These are phyloP conservation scores for Schizothecium vesticola DNA, from an alignment of 495 filamentous ascomycete species.

Conservation along the genomic window DNA sequence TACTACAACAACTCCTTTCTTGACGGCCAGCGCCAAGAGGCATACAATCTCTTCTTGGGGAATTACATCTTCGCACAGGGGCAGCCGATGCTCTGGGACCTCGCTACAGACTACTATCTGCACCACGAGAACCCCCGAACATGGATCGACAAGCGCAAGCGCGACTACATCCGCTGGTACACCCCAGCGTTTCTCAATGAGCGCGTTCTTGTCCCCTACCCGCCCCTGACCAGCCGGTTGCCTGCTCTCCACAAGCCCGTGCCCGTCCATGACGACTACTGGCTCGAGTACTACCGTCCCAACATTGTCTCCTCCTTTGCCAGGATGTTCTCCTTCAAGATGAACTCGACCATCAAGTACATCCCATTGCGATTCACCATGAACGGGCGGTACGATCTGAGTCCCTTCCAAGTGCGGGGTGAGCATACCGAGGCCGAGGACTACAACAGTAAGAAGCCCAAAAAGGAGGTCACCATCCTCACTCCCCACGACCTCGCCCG, in stretches of 20 bases:
- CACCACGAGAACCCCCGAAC: conserved; percentile 79
- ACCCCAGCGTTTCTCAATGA: conserved; percentile 68
- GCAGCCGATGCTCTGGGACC: conserved; percentile 95
- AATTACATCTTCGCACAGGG: conserved; percentile 91
- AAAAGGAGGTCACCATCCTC: conserved; percentile 58
- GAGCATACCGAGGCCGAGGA: conserved; percentile 31
- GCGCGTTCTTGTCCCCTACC: conserved; percentile 47
- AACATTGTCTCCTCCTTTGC: conserved; percentile 74
- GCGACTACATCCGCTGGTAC: conserved; percentile 78
- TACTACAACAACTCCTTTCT: conserved; percentile 99
- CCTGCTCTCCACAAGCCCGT: conserved; percentile 49
- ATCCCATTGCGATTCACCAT: conserved; percentile 67
- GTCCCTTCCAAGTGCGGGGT: conserved; percentile 73
- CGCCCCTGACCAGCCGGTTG: conserved; percentile 31
- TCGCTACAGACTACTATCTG: conserved; percentile 92
- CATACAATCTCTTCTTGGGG: conserved; percentile 95
- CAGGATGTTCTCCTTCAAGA: conserved; percentile 84
- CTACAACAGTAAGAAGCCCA: conserved; percentile 21
- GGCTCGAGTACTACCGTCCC: conserved; percentile 96
- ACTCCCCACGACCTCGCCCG: conserved; percentile 45
- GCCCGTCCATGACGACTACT: conserved; percentile 83
- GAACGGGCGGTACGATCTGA: conserved; percentile 69
- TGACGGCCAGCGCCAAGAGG: conserved; percentile 92
- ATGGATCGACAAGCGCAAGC: conserved; percentile 60
- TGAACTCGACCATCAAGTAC: conserved; percentile 81